These are phyloP conservation scores for Prunella vulgaris DNA, from an alignment of 257 asterid species.

Conservation along the genomic window DNA sequence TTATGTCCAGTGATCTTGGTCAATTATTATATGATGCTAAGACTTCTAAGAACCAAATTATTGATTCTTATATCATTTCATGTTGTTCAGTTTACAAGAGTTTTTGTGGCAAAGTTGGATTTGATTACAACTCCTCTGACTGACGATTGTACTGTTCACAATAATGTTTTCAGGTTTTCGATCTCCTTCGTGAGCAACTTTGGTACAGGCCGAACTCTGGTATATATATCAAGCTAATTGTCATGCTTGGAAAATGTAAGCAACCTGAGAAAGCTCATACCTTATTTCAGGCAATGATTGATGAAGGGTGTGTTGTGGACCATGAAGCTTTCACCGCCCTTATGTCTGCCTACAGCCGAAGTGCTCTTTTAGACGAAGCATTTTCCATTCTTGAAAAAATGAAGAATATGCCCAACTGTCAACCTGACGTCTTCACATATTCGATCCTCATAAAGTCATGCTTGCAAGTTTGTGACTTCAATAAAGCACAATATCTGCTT, in stretches of 20 bases:
- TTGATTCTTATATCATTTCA: neutral
- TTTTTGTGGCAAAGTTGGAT: no score
- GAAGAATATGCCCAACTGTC: conserved; percentile 57
- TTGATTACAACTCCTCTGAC: neutral
- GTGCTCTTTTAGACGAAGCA: conserved; percentile 60
- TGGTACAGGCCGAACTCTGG: conserved; percentile 88
- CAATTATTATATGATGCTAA: neutral
- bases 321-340: conserved; percentile 91
- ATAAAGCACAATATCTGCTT: conserved; percentile 48
- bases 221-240: conserved; percentile 76
- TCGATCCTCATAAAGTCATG: conserved; percentile 80
- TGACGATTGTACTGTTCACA: neutral
- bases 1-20: neutral
- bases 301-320: conserved; percentile 75
- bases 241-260: conserved; percentile 98
- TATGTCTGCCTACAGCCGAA: conserved; percentile 89
- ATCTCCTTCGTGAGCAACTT: conserved; percentile 86
- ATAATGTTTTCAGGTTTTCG: conserved; percentile 57
- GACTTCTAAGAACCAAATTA: neutral
- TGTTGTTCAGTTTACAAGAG: no score
- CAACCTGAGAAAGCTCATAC: conserved; percentile 93
- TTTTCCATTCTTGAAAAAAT: conserved; percentile 72
- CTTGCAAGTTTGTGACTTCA: conserved; percentile 58
- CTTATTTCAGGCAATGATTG: conserved; percentile 74
- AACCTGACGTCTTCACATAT: conserved; percentile 85